These are phyloP conservation scores for Agaricales sp. DNA, from an alignment of 1,284 basidiomycete genomes.

Conservation along the genomic window DNA sequence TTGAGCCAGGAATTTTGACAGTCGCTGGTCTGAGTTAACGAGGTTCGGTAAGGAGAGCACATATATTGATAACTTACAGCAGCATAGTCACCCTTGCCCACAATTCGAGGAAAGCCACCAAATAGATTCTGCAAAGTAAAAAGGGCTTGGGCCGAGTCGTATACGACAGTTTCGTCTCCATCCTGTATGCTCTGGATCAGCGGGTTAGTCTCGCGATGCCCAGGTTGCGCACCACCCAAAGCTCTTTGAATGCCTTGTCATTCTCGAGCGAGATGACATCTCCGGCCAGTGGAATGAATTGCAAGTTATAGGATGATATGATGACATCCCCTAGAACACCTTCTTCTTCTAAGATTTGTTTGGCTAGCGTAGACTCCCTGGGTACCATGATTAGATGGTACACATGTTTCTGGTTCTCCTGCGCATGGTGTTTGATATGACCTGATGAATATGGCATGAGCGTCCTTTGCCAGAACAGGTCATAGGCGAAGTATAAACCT, in stretches of 20 bases:
- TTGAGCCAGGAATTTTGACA: conserved; percentile 52
- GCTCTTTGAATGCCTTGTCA: conserved; percentile 73
- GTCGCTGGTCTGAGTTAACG: conserved; percentile 37
- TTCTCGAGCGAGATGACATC: conserved; percentile 87
- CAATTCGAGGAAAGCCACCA: conserved; percentile 84
- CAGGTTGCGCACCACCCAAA: conserved; percentile 64
- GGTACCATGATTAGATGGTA: conserved; percentile 92
- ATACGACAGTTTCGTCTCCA: conserved; percentile 88
- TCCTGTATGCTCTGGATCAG: conserved; percentile 40
- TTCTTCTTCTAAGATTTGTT: conserved; percentile 79
- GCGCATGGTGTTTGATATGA: conserved; percentile 74
- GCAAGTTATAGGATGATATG: conserved; percentile 81
- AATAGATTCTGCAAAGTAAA: conserved; percentile 80
- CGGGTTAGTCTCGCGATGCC: conserved; percentile 3
- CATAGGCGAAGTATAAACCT: conserved; percentile 40
- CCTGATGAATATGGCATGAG: conserved; percentile 41
- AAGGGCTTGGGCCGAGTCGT: conserved; percentile 82
- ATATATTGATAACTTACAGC: conserved; percentile 42
- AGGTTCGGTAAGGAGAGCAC: conserved; percentile 9
- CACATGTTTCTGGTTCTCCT: conserved; percentile 62
- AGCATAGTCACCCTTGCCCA: conserved; percentile 91
- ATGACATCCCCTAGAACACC: conserved; percentile 87
- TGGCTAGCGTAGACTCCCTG: conserved; percentile 77
- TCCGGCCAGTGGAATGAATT: conserved; percentile 87
- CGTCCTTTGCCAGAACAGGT: conserved; percentile 9